Evolutionary conservation across 441 rosid genomes (phyloP).

Genomic region (Erodium moschatum): DNA sequence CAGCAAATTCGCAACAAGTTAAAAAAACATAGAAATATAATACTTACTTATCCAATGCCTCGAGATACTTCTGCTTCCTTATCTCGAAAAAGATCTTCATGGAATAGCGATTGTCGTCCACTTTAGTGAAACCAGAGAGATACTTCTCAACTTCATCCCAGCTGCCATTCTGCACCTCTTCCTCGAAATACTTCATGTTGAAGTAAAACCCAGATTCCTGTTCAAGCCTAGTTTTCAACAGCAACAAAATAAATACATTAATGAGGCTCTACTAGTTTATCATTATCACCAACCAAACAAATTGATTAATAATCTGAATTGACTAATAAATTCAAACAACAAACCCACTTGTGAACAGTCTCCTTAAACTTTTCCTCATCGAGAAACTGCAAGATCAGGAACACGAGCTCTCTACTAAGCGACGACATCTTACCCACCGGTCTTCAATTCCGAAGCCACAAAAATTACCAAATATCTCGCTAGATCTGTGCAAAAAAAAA

Average conservation of each 20-base stretch:
- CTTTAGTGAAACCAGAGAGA: slow-evolving; percentile 68
- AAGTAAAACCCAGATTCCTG: slow-evolving; percentile 73
- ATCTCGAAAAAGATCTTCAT: slow-evolving; percentile 84
- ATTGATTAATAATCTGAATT: background rate
- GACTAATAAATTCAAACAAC: background rate
- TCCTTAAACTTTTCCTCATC: slow-evolving; percentile 47
- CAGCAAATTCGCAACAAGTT: background rate
- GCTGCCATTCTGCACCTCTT: slow-evolving; percentile 70
- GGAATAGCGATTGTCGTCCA: slow-evolving; percentile 80
- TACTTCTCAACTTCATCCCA: slow-evolving; percentile 85
- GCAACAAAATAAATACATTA: slow-evolving; percentile 8
- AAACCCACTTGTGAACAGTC: slow-evolving; percentile 37
- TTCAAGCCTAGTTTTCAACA: slow-evolving; percentile 42
- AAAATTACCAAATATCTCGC: slow-evolving; percentile 21
- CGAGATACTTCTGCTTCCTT: slow-evolving; percentile 74
- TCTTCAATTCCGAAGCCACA: too few relatives aligned
- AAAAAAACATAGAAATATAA: background rate
- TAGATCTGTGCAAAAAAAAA: slow-evolving; percentile 49
- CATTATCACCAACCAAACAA: background rate
- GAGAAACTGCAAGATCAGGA: slow-evolving; percentile 68
- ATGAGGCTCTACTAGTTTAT: background rate
- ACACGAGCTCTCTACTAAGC: slow-evolving; percentile 68
- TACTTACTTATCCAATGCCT: slow-evolving; percentile 65
- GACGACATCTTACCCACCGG: slow-evolving; percentile 30
- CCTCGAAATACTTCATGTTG: slow-evolving; percentile 68